These are phyloP conservation scores for Tricholoma saponaceum DNA, from an alignment of 768 basidiomycete genomes.

Conservation along the genomic window DNA sequence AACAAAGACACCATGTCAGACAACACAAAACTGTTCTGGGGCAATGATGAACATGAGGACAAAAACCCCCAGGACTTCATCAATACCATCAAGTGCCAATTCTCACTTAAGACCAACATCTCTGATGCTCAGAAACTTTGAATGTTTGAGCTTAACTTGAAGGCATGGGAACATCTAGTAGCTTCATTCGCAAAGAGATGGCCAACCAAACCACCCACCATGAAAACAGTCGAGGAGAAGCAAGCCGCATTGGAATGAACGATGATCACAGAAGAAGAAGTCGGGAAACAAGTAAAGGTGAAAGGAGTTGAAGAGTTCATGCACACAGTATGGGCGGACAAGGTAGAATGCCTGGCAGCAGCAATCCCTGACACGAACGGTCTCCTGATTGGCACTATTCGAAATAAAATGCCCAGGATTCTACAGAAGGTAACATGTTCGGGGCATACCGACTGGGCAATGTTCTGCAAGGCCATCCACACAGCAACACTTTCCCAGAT, in stretches of 20 bases:
- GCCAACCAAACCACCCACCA: conserved; percentile 9
- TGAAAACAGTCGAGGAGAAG: no score
- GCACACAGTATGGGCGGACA: conserved; percentile 21
- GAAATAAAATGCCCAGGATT: conserved; percentile 7
- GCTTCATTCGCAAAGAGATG: conserved; percentile 10
- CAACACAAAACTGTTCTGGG: background rate
- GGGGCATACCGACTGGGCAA: conserved; percentile 8
- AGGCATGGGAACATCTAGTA: background rate
- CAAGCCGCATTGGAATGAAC: conserved; percentile 6
- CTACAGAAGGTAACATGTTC: conserved; percentile 2
- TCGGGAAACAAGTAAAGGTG: conserved; percentile 13
- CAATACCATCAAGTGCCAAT: conserved; percentile 7
- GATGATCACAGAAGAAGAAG: conserved; percentile 6
- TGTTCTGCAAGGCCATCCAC: conserved; percentile 11
- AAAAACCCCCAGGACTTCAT: conserved; percentile 18
- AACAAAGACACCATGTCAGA: background rate
- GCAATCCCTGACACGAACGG: conserved; percentile 12
- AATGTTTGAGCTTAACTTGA: conserved; percentile 7
- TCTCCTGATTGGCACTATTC: conserved; percentile 9
- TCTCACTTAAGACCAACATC: conserved; percentile 3
- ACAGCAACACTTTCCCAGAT: background rate
- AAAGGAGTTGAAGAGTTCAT: conserved; percentile 15
- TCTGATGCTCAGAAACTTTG: conserved; percentile 7
- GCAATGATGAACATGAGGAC: background rate
- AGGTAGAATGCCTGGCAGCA: conserved; percentile 10